Evolutionary conservation across 208 protist genomes (phyloP).

Genomic region (Angomonas ambiguus): DNA sequence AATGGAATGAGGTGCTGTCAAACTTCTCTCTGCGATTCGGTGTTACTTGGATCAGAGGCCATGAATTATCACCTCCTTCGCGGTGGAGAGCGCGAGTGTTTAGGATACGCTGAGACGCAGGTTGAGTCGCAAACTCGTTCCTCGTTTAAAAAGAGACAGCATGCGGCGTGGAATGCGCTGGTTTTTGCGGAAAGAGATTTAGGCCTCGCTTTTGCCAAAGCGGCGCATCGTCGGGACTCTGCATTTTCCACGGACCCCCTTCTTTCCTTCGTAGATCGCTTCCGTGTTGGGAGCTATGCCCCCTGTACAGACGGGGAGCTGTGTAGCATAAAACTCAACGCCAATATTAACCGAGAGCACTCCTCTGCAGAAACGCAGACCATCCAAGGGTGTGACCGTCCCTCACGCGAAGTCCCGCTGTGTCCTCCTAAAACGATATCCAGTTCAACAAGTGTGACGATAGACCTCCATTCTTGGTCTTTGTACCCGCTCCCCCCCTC

Average conservation of each 20-base stretch:
- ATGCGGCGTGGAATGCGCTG: slow-evolving; percentile 66
- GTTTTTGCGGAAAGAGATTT: slow-evolving; percentile 49
- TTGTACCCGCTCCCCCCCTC: slow-evolving; percentile 1
- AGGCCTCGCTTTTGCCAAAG: slow-evolving; percentile 60
- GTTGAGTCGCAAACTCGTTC: slow-evolving; percentile 52
- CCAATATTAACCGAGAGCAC: slow-evolving; percentile 45
- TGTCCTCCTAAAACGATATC: slow-evolving; percentile 6
- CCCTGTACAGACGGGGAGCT: slow-evolving; percentile 47
- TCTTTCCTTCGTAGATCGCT: slow-evolving; percentile 45
- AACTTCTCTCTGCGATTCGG: slow-evolving; percentile 37
- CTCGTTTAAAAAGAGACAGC: slow-evolving; percentile 30
- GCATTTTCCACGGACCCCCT: slow-evolving; percentile 39
- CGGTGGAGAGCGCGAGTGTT: slow-evolving; percentile 55
- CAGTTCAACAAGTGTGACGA: neutral
- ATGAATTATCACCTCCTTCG: slow-evolving; percentile 62
- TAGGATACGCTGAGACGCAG: slow-evolving; percentile 72
- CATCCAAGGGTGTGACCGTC: neutral
- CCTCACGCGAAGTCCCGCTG: slow-evolving; percentile 13
- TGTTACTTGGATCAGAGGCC: slow-evolving; percentile 57
- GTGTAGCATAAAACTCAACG: slow-evolving; percentile 47
- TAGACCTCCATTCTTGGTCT: slow-evolving; percentile 12
- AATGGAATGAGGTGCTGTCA: slow-evolving; percentile 67
- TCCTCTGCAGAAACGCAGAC: slow-evolving; percentile 24
- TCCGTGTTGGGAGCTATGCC: slow-evolving; percentile 65
- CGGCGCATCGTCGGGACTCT: slow-evolving; percentile 36